phyloP scores from a whole-genome alignment of 1,139 yeast species.

The Taiozyma sp. region DNA sequence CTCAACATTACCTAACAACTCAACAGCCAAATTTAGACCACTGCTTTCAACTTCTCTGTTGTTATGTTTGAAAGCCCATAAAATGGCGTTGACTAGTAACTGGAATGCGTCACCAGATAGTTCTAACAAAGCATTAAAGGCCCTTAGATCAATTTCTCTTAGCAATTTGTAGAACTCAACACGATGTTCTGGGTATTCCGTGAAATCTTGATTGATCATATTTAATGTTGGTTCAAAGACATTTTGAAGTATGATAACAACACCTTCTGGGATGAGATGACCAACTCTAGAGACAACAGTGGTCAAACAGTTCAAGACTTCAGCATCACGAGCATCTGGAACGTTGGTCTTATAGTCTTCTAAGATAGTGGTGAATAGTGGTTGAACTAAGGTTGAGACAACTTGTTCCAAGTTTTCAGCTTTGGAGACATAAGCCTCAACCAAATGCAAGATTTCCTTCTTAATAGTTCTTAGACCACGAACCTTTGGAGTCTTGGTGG shows the following conservation, averaged over 20 bases:
- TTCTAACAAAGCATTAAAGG: slow-evolving; percentile 81
- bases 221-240: slow-evolving; percentile 92
- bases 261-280: slow-evolving; percentile 83
- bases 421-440: slow-evolving; percentile 83
- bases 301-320: slow-evolving; percentile 91
- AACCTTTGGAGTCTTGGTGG: slow-evolving; percentile 92
- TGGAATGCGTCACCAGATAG: slow-evolving; percentile 92
- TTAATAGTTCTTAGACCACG: slow-evolving; percentile 94
- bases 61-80: slow-evolving; percentile 98
- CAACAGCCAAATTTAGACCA: slow-evolving; percentile 78
- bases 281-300: slow-evolving; percentile 88
- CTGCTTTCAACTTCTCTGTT: slow-evolving; percentile 93
- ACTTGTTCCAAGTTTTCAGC: slow-evolving; percentile 86
- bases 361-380: slow-evolving; percentile 77
- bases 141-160: slow-evolving; percentile 78
- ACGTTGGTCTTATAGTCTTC: slow-evolving; percentile 87
- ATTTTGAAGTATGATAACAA: slow-evolving; percentile 78
- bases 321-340: slow-evolving; percentile 97
- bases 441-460: slow-evolving; percentile 84
- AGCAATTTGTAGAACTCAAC: slow-evolving; percentile 90
- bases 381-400: slow-evolving; percentile 77
- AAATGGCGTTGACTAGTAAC: slow-evolving; percentile 84
- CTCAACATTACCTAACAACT: slow-evolving; percentile 78
- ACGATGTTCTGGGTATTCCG: slow-evolving; percentile 97
- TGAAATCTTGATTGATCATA: slow-evolving; percentile 92